phyloP scores from a whole-genome alignment of 139 green algal species.

The Picochlorum sp. region DNA sequence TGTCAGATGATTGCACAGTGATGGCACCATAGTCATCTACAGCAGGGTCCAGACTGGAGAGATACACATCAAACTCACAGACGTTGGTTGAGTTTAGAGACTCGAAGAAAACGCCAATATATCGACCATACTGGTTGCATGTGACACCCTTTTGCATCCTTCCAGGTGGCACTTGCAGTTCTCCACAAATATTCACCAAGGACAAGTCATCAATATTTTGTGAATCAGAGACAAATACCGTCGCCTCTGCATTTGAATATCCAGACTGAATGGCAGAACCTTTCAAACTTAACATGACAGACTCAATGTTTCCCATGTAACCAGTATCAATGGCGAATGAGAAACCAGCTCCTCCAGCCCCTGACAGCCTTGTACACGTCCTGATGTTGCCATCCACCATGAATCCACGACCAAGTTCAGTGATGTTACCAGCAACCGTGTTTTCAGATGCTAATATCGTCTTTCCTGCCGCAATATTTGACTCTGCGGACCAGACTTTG shows the following conservation, averaged over 20 bases:
- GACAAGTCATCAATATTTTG: not conserved
- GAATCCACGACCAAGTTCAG: not conserved
- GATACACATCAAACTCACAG: slow-evolving; percentile 11
- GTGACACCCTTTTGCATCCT: not conserved
- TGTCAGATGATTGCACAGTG: not conserved
- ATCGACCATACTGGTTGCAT: not conserved
- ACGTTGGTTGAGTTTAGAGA: not conserved
- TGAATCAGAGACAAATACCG: not conserved
- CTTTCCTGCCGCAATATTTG: slow-evolving; percentile 18
- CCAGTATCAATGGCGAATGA: not conserved
- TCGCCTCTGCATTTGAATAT: not conserved
- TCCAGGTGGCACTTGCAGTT: not conserved
- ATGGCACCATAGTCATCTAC: no score
- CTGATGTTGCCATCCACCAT: not conserved
- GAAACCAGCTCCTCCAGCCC: not conserved
- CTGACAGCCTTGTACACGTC: not conserved
- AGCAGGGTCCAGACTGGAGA: not conserved
- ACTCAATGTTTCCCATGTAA: not conserved
- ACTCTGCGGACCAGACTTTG: slow-evolving; percentile 22
- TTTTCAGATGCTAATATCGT: slow-evolving; percentile 6
- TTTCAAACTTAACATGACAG: not conserved
- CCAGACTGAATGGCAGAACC: not conserved
- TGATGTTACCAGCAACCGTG: not conserved
- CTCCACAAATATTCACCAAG: not conserved
- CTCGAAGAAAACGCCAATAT: slow-evolving; percentile 3